These are phyloP conservation scores for Pittosporum tobira DNA, from an alignment of 129 eudicot species.

Conservation along the genomic window DNA sequence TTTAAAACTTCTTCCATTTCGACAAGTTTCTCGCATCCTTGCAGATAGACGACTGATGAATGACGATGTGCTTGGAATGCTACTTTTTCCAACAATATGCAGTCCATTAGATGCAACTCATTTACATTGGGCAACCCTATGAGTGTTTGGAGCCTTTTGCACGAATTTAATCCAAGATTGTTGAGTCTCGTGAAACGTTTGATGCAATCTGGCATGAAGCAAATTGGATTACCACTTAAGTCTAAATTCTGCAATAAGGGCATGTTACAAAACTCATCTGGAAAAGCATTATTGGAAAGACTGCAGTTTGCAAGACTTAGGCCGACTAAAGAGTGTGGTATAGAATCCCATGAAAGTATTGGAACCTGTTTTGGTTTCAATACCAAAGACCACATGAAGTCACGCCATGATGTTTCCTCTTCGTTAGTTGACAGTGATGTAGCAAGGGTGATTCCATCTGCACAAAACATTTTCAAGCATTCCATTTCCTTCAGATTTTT, in stretches of 20 bases:
- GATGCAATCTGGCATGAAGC: background rate
- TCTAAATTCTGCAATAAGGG: background rate
- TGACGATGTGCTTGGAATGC: background rate
- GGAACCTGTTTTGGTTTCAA: too few species aligned
- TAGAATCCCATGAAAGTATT: background rate
- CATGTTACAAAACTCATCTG: too few species aligned
- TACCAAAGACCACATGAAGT: background rate
- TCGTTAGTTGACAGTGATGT: background rate
- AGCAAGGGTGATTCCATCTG: too few species aligned
- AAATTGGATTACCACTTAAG: background rate
- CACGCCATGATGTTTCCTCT: background rate
- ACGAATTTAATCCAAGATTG: background rate
- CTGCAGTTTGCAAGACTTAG: background rate
- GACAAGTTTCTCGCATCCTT: too few species aligned
- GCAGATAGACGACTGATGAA: fast-evolving
- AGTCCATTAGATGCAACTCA: background rate
- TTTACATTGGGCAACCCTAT: background rate
- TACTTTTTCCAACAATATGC: background rate
- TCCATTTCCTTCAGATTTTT: background rate
- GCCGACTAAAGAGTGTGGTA: background rate
- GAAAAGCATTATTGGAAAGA: constrained; percentile 1
- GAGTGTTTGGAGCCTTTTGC: background rate
- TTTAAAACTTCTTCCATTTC: background rate
- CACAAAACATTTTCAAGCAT: background rate
- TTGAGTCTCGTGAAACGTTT: background rate